These are phyloP conservation scores for Trichoderma gamsii DNA, from an alignment of 495 filamentous ascomycete genomes.

Conservation along the genomic window DNA sequence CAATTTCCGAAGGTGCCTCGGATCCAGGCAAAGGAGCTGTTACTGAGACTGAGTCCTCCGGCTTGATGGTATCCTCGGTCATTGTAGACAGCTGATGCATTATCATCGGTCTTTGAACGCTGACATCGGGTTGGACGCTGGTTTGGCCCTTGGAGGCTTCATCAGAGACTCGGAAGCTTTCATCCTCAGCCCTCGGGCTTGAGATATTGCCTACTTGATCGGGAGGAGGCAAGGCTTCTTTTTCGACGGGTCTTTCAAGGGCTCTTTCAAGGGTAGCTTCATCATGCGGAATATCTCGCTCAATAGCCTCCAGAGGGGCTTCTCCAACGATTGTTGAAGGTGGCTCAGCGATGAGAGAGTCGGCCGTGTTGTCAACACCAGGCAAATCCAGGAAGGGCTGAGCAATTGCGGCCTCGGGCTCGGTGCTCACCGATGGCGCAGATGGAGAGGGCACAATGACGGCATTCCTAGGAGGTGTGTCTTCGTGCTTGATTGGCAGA, in stretches of 20 bases:
- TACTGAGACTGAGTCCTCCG: conserved; percentile 14
- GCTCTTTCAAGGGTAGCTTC: not conserved
- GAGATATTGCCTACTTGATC: conserved; percentile 17
- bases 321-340: conserved; percentile 17
- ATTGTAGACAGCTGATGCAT: not conserved
- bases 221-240: not conserved
- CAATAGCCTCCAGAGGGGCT: conserved; percentile 6
- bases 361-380: conserved; percentile 2
- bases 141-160: not conserved
- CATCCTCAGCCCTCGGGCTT: not conserved
- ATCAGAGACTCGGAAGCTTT: not conserved
- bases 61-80: conserved; percentile 16
- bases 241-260: too few relatives aligned
- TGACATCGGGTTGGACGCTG: not conserved
- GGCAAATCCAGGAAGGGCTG: not conserved
- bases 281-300: conserved; percentile 1
- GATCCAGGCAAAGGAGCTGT: conserved; percentile 1
- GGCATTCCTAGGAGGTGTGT: conserved; percentile 41
- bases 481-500: conserved; percentile 32
- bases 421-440: conserved; percentile 24
- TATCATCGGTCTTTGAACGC: not conserved
- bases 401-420: not conserved
- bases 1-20: conserved; percentile 5
- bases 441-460: conserved; percentile 35
- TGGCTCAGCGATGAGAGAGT: conserved; percentile 9